Base-by-base conservation (phyloP, 2,329 filamentous ascomycete genomes). In the Hysterium pulicare region DNA sequence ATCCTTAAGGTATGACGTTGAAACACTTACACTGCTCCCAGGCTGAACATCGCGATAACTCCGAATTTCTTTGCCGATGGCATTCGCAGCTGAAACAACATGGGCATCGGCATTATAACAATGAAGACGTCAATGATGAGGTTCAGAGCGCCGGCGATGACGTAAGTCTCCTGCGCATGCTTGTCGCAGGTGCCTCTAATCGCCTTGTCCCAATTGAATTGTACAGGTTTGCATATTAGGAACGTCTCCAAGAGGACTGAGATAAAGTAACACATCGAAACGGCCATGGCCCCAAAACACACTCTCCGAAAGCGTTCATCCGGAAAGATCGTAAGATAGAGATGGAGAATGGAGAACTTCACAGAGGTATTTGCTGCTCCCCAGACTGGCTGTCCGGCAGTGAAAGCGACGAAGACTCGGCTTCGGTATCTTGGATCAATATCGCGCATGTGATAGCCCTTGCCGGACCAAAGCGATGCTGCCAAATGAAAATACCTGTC, bases 21-120 rank as follows among this genome's bases (percentile, higher is more conserved):
- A 7, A 28, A 5, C 54, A 50, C 64, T 52, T 51, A 71, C 67
- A 70, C 55, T 22, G 62, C 45, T 4, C 62, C 61, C 1, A 64
- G 35, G 16, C 51, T 51, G 38, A 66, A 65, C 48, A 67, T 61
- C 26, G 51, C 38, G 35, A 59, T 50, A n/a, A 67, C 43, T 28
- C 48, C 48, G 4, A 64, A 20, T 45, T 61, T 66, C 36, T 61
- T 64, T 33, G 51, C 48, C 4, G 41, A 17, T 8, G 35, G 42
- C 21, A 67, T 45, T 10, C 50, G 49, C 5, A 67, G 31, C 2
- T 26, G 26, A 19, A 43, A 42, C 2, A 59, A 20, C 7, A 54
- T 34, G 0, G 53, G 54, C 15, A 58, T 47, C 4, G 57, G 54
- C 3, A 56, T 37, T 2, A 34, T 15, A 3, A 52, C 24, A 4